Percentiles rank a stretch among this genome's conserved stretches.
phyloP scores from a whole-genome alignment of 2,329 filamentous ascomycete species.

The Dactylellina leptospora region DNA sequence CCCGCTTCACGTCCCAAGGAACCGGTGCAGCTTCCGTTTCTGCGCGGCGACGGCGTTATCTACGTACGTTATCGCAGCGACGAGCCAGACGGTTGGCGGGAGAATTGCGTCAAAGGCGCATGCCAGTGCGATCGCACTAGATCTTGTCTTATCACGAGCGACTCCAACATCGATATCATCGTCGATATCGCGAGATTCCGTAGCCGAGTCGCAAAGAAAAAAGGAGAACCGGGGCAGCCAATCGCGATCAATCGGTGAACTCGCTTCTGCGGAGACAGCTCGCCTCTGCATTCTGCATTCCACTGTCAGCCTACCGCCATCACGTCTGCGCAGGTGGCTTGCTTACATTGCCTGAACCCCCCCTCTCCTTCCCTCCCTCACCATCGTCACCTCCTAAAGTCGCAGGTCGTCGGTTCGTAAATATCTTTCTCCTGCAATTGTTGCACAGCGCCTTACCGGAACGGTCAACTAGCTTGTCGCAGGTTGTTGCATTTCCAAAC shows the following conservation, averaged over 20 bases:
- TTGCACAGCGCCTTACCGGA: not conserved
- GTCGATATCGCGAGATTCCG: conserved; percentile 24
- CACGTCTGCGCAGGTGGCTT: not conserved
- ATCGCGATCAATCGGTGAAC: conserved; percentile 30
- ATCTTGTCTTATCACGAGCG: not conserved
- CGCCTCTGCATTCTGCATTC: conserved; percentile 18
- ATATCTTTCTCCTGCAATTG: not conserved
- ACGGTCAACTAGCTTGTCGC: conserved; percentile 5
- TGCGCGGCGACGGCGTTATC: conserved; percentile 27
- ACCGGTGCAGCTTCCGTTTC: conserved; percentile 32
- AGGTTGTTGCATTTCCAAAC: conserved; percentile 31
- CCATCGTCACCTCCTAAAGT: conserved; percentile 29
- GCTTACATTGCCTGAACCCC: not conserved
- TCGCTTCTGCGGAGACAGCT: conserved; percentile 20
- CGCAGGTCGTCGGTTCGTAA: conserved; percentile 13
- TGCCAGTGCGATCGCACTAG: not conserved
- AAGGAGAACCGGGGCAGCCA: conserved; percentile 31
- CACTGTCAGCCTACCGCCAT: conserved; percentile 19
- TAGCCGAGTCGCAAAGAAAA: too few species aligned
- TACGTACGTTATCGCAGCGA: conserved; percentile 4
- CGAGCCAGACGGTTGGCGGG: conserved; percentile 12
- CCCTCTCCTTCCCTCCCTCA: not conserved
- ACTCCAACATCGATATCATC: not conserved
- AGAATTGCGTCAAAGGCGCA: conserved; percentile 24
- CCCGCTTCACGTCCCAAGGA: conserved; percentile 12